Percentiles rank a stretch among this genome's conserved stretches.
Conservation (phyloP, 2,329 filamentous ascomycete species). For the Colletotrichum spaethianum region DNA sequence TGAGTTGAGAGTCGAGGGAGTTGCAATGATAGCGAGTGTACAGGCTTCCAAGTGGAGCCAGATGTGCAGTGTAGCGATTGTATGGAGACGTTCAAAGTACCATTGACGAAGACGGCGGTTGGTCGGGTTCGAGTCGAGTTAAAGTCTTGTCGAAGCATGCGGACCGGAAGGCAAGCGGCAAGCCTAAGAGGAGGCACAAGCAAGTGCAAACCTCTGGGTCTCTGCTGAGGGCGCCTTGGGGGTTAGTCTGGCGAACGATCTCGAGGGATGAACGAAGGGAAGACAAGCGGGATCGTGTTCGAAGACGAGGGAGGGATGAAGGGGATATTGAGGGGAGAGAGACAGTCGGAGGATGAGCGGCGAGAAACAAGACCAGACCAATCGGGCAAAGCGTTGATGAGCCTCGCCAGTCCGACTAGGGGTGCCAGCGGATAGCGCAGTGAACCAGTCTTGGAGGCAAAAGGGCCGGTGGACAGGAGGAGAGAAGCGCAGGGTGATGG, state of each 20-base stretch:
- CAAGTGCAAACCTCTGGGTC: slow-evolving; percentile 31
- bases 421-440: slow-evolving; percentile 28
- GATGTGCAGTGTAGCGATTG: slow-evolving; percentile 24
- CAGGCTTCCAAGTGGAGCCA: slow-evolving; percentile 38
- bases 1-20: neutral
- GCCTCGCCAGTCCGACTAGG: slow-evolving; percentile 37
- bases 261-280: slow-evolving; percentile 38
- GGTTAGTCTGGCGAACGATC: slow-evolving; percentile 32
- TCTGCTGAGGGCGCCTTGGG: slow-evolving; percentile 31
- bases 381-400: slow-evolving; percentile 39
- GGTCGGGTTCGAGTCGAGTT: slow-evolving; percentile 30
- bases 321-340: slow-evolving; percentile 35
- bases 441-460: slow-evolving; percentile 30
- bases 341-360: slow-evolving; percentile 18
- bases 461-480: slow-evolving; percentile 16
- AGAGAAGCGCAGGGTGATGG: slow-evolving; percentile 10
- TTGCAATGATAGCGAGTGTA: slow-evolving; percentile 28
- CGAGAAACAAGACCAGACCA: slow-evolving; percentile 33
- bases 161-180: slow-evolving; percentile 27
- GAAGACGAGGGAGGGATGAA: slow-evolving; percentile 35
- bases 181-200: slow-evolving; percentile 31
- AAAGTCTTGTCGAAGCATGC: slow-evolving; percentile 25
- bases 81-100: slow-evolving; percentile 22
- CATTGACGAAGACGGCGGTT: slow-evolving; percentile 26
- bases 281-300: slow-evolving; percentile 15